phyloP scores from a whole-genome alignment of 306 rosid species.

The Rosa rugosa region DNA sequence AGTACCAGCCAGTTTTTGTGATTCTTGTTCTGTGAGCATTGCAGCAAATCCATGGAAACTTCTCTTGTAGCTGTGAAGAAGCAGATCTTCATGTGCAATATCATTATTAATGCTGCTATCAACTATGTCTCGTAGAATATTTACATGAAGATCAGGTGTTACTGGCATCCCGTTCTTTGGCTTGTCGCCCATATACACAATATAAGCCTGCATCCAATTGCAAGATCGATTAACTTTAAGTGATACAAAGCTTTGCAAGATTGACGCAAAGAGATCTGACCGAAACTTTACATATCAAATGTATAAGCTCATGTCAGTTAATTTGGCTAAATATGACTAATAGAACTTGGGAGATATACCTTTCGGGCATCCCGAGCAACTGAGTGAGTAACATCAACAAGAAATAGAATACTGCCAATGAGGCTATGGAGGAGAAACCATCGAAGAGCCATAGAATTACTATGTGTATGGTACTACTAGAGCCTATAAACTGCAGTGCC shows the following conservation, averaged over 20 bases:
- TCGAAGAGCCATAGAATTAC: not conserved
- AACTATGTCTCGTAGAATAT: not conserved
- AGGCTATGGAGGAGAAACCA: not conserved
- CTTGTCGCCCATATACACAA: not conserved
- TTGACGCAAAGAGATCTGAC: not conserved
- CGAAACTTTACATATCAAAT: too few species aligned
- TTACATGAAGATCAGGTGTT: not conserved
- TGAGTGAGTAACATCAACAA: not conserved
- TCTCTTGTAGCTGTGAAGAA: constrained; percentile 26
- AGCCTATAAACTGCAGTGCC: not conserved
- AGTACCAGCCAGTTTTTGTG: constrained; percentile 35
- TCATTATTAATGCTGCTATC: not conserved
- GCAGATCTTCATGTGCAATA: constrained; percentile 10
- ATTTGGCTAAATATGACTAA: too few species aligned
- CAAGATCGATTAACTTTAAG: not conserved
- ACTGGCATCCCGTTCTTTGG: not conserved
- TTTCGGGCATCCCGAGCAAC: not conserved
- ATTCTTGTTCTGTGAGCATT: constrained; percentile 37
- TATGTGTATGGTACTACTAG: not conserved
- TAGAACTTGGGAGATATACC: not conserved
- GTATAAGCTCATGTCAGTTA: too few species aligned
- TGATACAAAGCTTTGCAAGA: not conserved
- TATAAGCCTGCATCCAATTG: not conserved
- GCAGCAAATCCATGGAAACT: constrained; percentile 45
- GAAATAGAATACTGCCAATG: not conserved